These are phyloP conservation scores for Senna siamea DNA, from an alignment of 306 rosid genomes.

Conservation along the genomic window DNA sequence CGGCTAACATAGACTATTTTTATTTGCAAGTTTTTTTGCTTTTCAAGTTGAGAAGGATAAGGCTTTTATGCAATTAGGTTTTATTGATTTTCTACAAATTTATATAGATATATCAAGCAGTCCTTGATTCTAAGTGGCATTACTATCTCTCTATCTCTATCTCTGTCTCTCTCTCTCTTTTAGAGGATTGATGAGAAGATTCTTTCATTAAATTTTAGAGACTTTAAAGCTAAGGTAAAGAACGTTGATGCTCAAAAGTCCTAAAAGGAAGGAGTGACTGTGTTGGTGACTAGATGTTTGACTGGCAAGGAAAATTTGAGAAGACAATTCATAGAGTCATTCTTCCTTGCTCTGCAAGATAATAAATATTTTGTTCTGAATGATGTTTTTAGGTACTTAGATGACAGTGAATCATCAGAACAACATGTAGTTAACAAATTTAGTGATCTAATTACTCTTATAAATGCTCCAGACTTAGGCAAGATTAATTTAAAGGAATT, in stretches of 20 bases:
- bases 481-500: constrained; percentile 27
- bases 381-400: constrained; percentile 77
- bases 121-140: constrained; percentile 22
- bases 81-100: constrained; percentile 20
- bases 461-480: constrained; percentile 59
- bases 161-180: constrained; percentile 39
- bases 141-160: too few species aligned
- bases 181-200: constrained; percentile 82
- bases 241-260: constrained; percentile 84
- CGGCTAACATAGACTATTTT: not conserved
- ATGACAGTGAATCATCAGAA: constrained; percentile 52
- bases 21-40: constrained; percentile 5
- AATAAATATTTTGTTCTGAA: constrained; percentile 73
- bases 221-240: constrained; percentile 66
- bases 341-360: constrained; percentile 86
- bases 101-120: not conserved
- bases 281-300: constrained; percentile 80
- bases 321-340: constrained; percentile 72
- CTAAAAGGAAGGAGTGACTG: constrained; percentile 67
- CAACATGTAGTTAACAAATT: constrained; percentile 46
- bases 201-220: constrained; percentile 65
- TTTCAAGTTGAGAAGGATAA: constrained; percentile 13
- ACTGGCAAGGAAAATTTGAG: constrained; percentile 71
- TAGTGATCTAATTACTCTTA: constrained; percentile 36
- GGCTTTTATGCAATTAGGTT: constrained; percentile 11